Evolutionary conservation across 768 basidiomycete genomes (phyloP), one percentile per base, ranked within the genome.

Genomic region (Lyophyllum decastes): DNA sequence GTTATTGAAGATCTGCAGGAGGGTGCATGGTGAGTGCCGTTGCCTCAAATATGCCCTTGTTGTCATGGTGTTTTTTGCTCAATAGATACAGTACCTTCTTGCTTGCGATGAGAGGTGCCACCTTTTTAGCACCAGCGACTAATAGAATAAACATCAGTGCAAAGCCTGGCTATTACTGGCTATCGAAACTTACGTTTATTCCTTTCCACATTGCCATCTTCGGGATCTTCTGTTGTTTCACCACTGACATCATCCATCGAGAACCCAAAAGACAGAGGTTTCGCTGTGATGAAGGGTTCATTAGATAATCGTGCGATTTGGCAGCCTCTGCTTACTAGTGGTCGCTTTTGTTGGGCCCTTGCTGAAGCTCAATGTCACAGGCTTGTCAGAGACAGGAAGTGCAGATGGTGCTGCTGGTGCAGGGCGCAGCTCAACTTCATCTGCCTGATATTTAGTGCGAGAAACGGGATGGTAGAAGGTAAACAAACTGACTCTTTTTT

Each of bases 81-180:
- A 11, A 27, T 38, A 45, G 19, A 63, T 26, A 58, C 61, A 72
- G 35, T 64, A 89, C 93, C 87, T 93, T 94, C 79, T 87, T 92
- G 70, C 89, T 93, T 21, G 88, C 86, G 35, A 93, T 88, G 62
- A 93, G 74, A 4, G 94, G 92, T 16, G 89, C 87, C 38, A 95
- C 88, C 67, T 85, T 91, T 70, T 89, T 88, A 40, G 82, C 77
- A 58, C 80, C 75, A 54, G 68, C 55, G 26, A 70, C 73, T 77
- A 56, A 22, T n/a, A n/a, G n/a, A 24, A 5, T 26, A 49, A 21
- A 27, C 9, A 40, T n/a, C 5, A 48, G 47, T 11, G 25, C 26
- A 6, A 6, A 27, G n/a, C 19, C 26, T 8, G 8, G 11, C 30
- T 7, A 30, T 48, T 4, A 17, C 12, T 16, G 1, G n/a, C 9